Evolutionary conservation across 768 basidiomycete species (phyloP), one percentile per base, ranked within the genome.

Genomic region (Scleroderma citrinum): DNA sequence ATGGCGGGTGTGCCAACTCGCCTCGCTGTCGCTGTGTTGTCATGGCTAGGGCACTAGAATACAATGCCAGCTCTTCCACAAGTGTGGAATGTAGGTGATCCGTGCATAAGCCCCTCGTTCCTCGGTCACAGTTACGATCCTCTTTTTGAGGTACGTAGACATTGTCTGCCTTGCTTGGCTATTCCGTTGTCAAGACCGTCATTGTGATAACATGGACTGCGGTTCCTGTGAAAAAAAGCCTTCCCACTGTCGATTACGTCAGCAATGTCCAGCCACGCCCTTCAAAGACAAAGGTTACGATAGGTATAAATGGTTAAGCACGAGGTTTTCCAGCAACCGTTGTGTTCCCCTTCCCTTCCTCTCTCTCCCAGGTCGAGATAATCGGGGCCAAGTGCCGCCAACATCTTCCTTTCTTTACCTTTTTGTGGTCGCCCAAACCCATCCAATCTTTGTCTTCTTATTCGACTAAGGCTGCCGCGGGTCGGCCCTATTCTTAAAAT

Each of bases 341-440:
- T 31, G 8, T 43, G 19, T 8, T 47, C 46, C 36, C 23, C 21
- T 48, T 3, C 35, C 42, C 21, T 7, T 14, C 30, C 38, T 38
- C 35, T 48, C 35, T 2, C 32, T 38, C 20, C 34, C 31, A 35
- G 13, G 34, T 35, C 42, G 30, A 44, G 44, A 32, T 29, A 32
- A 26, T 12, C 37, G 20, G 16, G 58, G 58, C 58, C 62, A 35
- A 58, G 65, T 44, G 60, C 59, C 60, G 38, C 42, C 20, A 37
- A 32, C 50, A 19, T 51, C 35, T 38, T 52, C 56, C 42, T 44
- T 49, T 40, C 35, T 36, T 21, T 36, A 8, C 39, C 53, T 23
- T 2, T 45, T 56, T 47, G 43, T 35, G 36, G 19, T 45, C 56
- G 53, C 56, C 60, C 17, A 56, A 60, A 49, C 61, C 56, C 49